A percentile compares a stretch with the other conserved stretches of the same genome.
These are phyloP conservation scores for Rhynchosporium secalis DNA, from an alignment of 2,329 filamentous ascomycete species.

Conservation along the genomic window DNA sequence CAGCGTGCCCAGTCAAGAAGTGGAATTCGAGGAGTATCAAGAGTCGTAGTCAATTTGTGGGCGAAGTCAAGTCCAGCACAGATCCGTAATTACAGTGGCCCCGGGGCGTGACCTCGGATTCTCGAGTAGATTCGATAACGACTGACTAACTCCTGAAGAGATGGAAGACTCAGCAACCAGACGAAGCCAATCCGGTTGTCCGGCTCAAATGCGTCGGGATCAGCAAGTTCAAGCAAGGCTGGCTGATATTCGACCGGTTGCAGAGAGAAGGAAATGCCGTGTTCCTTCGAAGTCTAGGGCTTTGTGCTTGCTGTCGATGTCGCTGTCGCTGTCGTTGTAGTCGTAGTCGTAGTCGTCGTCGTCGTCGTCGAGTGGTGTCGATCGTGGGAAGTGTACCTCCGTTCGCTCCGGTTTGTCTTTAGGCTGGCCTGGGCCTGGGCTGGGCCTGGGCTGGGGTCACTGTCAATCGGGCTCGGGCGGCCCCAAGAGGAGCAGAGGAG, in stretches of 20 bases:
- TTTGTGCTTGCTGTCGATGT: background rate
- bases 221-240: background rate
- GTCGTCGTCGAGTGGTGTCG: background rate
- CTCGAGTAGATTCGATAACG: background rate
- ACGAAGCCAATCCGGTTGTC: slow-evolving; percentile 4
- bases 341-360: background rate
- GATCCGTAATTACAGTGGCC: background rate
- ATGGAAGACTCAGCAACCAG: slow-evolving; percentile 11
- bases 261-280: background rate
- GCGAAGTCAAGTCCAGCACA: slow-evolving; percentile 1
- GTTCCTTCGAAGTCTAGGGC: background rate
- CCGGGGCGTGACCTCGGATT: slow-evolving; percentile 6
- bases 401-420: background rate
- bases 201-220: slow-evolving; percentile 5
- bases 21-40: background rate
- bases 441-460: background rate
- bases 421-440: too few species aligned
- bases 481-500: too few species aligned
- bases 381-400: background rate
- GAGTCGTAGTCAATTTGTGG: background rate
- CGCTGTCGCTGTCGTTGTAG: background rate
- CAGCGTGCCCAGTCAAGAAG: slow-evolving; percentile 18
- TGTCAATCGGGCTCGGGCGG: background rate
- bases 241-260: background rate
- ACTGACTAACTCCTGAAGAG: slow-evolving; percentile 12